A percentile compares a stretch with the other conserved stretches of the same genome.
phyloP scores from a whole-genome alignment of 208 protist species.

The Crithidia sp. region DNA sequence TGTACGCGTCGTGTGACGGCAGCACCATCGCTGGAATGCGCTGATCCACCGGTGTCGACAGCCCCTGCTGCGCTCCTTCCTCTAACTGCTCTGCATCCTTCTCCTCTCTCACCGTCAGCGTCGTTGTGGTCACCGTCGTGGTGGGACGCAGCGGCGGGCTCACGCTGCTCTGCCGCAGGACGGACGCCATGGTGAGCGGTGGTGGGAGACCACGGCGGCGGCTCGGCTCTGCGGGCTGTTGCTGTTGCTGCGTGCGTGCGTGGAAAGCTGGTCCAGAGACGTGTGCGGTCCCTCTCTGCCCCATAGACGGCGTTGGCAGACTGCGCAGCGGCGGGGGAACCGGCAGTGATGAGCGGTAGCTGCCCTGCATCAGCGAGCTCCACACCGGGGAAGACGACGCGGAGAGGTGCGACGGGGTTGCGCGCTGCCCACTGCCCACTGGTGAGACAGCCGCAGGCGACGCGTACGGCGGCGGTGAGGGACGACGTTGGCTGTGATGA shows the following conservation, averaged over 20 bases:
- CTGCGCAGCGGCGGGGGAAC: constrained; percentile 31
- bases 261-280: not conserved
- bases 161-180: not conserved
- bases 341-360: constrained; percentile 25
- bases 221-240: constrained; percentile 3
- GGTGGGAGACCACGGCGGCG: not conserved
- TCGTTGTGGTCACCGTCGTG: not conserved
- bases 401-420: not conserved
- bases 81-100: not conserved
- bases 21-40: constrained; percentile 29
- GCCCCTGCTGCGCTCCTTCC: not conserved
- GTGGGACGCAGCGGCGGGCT: not conserved
- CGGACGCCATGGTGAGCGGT: not conserved
- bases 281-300: not conserved
- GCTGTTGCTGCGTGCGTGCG: not conserved
- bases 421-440: too few species aligned
- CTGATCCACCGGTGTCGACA: constrained; percentile 27
- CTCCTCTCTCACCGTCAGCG: not conserved
- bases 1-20: constrained; percentile 22
- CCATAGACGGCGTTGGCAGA: not conserved
- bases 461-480: constrained; percentile 1
- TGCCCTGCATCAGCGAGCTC: not conserved
- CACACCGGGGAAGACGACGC: not conserved
- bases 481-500: not conserved
- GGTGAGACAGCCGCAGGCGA: not conserved